Evolutionary conservation across 1,139 yeast genomes (phyloP), one percentile per base, ranked within the genome.

Genomic region (Wickerhamomyces sp.): DNA sequence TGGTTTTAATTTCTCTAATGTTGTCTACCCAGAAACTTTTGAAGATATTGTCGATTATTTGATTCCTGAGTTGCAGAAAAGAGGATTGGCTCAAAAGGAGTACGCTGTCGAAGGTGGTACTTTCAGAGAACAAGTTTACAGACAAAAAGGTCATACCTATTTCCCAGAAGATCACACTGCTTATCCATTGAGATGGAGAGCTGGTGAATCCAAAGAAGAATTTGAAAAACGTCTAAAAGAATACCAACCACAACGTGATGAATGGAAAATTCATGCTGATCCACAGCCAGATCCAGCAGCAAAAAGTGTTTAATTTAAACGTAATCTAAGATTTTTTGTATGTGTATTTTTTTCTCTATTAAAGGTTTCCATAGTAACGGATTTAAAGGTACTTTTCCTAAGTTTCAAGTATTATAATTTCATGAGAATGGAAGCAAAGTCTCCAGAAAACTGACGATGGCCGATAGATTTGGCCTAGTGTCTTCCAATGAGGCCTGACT

Each of bases 111-210:
- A 55, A 16, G 56, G 46, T 36, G 46, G 46, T 28, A 44, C 56
- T 18, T 54, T 44, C 36, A 49, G 59, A 43, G 59, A 55, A 33
- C 52, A 47, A 31, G 43, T 55, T 15, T 42, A 37, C 29, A 20
- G 37, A 10, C 28, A 40, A 41, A 57, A 39, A 57, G 46, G 46
- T 4, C 45, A 44, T 8, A 50, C 51, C 7, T 42, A 64, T 62
- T 65, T 66, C 57, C 29, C 64, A 60, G 39, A 43, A 19, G 47
- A 43, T n/a, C 72, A 68, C 42, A 70, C 71, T 13, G 72, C 71
- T 7, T 48, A 65, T 46, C 51, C 52, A 5, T 53, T 66, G 30
- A 63, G 69, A 52, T 68, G 72, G 72, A 56, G 55, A 39, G 59
- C 61, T 12, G 65, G 63, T 15, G 65, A 59, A 40, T 41, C 65